A percentile compares a stretch with the other conserved stretches of the same genome.
These are phyloP conservation scores for Fraxinus pennsylvanica DNA, from an alignment of 257 asterid genomes.

Conservation along the genomic window DNA sequence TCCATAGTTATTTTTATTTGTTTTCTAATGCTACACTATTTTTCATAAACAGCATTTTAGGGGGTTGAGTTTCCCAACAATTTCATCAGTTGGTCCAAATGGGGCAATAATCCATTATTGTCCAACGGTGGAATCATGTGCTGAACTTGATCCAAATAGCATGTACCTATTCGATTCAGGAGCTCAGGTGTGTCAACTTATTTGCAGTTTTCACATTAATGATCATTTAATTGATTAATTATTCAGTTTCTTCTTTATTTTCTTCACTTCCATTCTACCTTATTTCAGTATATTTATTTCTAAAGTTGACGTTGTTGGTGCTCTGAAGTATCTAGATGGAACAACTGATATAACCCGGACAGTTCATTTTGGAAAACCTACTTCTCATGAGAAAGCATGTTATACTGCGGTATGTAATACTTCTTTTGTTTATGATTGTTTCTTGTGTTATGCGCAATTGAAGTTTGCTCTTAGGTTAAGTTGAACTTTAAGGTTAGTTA, in stretches of 20 bases:
- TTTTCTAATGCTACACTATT: conserved; percentile 14
- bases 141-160: conserved; percentile 79
- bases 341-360: conserved; percentile 99
- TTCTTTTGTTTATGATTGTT: conserved; percentile 8
- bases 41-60: conserved; percentile 64
- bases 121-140: conserved; percentile 79
- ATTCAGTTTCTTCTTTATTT: conserved; percentile 15
- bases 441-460: background rate
- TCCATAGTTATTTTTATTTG: conserved; percentile 15
- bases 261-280: background rate
- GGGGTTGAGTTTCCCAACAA: conserved; percentile 94
- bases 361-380: conserved; percentile 91
- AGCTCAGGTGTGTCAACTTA: conserved; percentile 69
- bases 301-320: conserved; percentile 26
- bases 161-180: conserved; percentile 95
- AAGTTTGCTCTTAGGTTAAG: background rate
- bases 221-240: background rate
- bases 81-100: conserved; percentile 95
- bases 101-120: conserved; percentile 87
- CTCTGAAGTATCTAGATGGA: conserved; percentile 85
- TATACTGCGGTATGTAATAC: conserved; percentile 78
- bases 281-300: conserved; percentile 27
- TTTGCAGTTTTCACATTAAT: background rate
- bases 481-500: background rate
- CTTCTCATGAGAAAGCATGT: conserved; percentile 93